A percentile compares a stretch with the other conserved stretches of the same genome.
Conservation (phyloP, 2,329 filamentous ascomycete species). For the Acephala macrosclerotiorum region DNA sequence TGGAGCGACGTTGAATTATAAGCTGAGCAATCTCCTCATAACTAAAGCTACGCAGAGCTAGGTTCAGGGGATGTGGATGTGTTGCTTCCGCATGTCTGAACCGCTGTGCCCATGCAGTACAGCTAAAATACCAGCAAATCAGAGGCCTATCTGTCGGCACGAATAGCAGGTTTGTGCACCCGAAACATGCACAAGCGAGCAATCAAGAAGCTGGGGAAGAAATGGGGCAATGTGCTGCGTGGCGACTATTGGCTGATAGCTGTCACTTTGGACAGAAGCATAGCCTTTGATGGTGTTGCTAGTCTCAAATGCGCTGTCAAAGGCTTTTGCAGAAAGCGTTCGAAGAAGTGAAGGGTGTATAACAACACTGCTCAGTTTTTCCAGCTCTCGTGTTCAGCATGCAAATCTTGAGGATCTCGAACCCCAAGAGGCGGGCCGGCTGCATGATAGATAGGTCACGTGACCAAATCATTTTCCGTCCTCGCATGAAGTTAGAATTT, state of each 20-base stretch:
- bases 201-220: constrained; percentile 30
- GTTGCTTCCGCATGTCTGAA: constrained; percentile 6
- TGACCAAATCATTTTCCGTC: not conserved
- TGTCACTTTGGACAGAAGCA: not conserved
- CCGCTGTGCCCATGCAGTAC: constrained; percentile 22
- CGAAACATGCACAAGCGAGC: constrained; percentile 31
- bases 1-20: constrained; percentile 40
- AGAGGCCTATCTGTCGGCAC: constrained; percentile 34
- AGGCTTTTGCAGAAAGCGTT: not conserved
- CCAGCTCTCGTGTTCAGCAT: not conserved
- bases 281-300: not conserved
- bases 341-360: not conserved
- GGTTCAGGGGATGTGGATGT: not conserved
- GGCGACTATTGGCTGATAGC: constrained; percentile 8
- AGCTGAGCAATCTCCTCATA: constrained; percentile 39
- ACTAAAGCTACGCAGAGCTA: constrained; percentile 29
- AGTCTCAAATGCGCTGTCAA: not conserved
- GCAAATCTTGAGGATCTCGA: not conserved
- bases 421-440: not conserved
- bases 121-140: constrained; percentile 36
- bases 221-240: constrained; percentile 9
- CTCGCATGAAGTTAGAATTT: not conserved
- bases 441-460: not conserved
- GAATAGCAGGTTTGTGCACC: constrained; percentile 36
- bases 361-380: not conserved